Evolutionary conservation across 1,284 basidiomycete genomes (phyloP), one percentile per base, ranked within the genome.

Genomic region (Boletus hoseneyae): DNA sequence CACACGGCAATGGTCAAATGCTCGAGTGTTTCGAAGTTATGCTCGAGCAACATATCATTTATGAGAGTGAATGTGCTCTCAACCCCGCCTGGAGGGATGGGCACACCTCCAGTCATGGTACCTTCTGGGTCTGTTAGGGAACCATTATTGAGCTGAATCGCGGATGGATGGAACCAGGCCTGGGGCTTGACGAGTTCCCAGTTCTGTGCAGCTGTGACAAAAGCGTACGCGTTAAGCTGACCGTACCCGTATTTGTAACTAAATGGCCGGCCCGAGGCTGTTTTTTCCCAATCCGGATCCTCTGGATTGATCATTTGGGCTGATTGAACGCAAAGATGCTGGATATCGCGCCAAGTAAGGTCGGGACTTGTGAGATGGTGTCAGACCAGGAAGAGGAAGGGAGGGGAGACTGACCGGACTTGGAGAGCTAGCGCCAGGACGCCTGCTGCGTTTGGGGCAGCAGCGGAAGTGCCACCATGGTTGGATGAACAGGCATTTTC

Each of bases 201-300:
- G 3, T 74, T 69, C 62, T 86, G 79, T 3, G 94, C 92, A 1
- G 87, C 86, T 54, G 82, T 87, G 56, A 99, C 85, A 59, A 91
- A 93, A 38, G 71, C 76, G 47, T 85, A 90, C 1, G 88, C 96
- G 65, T 97, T 89, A 53, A 99, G 76, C 38, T 83, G 83, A 19
- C 97, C 97, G 64, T 88, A 99, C 2, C 97, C 97, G 61, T 96
- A 99, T 70, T 98, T 98, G 78, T 99, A 98, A 65, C 93, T 96
- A 73, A 89, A 99, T 39, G 73, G 78, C 38, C 87, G 78, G 6
- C 93, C 93, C 1, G 76, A 74, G 4, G 89, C 83, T 2, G 89
- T 99, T 43, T 68, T 73, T 63, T 97, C 91, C 97, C 97, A 99
- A 68, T 97, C 95, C 0, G 91, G 89, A 64, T 99, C 97, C 6